Evolutionary conservation across 306 rosid genomes (phyloP).

Genomic region (Trifolium dubium): DNA sequence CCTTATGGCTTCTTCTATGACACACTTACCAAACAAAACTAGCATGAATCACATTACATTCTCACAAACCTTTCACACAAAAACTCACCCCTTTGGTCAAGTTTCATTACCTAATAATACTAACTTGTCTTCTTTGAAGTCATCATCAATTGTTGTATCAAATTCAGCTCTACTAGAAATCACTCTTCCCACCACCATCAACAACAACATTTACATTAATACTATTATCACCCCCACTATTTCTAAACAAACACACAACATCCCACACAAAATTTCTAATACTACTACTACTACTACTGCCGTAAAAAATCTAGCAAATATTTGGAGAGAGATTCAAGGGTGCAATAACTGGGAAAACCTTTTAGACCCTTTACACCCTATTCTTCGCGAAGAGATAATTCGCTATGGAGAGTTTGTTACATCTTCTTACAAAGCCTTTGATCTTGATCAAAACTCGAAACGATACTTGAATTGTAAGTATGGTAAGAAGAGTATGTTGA

Average conservation of each 20-base stretch:
- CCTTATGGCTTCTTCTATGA: conserved; percentile 45
- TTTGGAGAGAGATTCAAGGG: conserved; percentile 84
- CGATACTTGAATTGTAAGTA: conserved; percentile 81
- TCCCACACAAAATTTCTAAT: background rate
- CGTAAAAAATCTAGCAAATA: conserved; percentile 29
- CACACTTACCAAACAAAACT: conserved; percentile 30
- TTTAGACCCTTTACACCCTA: conserved; percentile 78
- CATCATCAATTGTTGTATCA: conserved; percentile 45
- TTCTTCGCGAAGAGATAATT: conserved; percentile 72
- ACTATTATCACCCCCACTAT: background rate
- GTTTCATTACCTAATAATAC: conserved; percentile 49
- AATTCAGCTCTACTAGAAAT: conserved; percentile 22
- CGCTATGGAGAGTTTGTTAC: conserved; percentile 80
- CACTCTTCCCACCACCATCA: conserved; percentile 22
- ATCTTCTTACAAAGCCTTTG: conserved; percentile 84
- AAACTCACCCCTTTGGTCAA: conserved; percentile 60
- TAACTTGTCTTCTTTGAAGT: background rate
- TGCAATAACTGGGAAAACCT: conserved; percentile 80
- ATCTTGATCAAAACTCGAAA: conserved; percentile 74
- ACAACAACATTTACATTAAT: background rate
- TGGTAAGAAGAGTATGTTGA: conserved; percentile 69
- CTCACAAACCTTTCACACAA: conserved; percentile 44
- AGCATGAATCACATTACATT: conserved; percentile 51
- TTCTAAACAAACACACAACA: background rate
- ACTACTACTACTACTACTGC: background rate